These are phyloP conservation scores for Cairneyella variabilis DNA, from an alignment of 495 filamentous ascomycete genomes.

Conservation along the genomic window DNA sequence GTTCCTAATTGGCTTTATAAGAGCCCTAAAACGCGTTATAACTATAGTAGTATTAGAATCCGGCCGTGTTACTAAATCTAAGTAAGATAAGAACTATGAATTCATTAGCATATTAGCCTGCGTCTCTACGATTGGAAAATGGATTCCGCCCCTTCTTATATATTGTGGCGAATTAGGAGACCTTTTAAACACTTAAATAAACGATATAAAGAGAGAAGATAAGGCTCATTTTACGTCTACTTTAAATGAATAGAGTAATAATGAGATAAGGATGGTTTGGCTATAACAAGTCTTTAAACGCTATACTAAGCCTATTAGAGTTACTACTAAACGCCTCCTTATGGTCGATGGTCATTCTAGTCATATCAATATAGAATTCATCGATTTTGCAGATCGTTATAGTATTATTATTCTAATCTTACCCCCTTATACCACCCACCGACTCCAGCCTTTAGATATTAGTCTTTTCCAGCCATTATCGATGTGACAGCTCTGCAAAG, in stretches of 20 bases:
- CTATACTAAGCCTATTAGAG: background rate
- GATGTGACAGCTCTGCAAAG: no score
- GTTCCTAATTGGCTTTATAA: slow-evolving; percentile 16
- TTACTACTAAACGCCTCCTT: background rate
- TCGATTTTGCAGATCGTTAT: background rate
- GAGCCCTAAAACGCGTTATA: slow-evolving; percentile 27
- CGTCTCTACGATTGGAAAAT: no score
- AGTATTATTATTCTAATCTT: slow-evolving; percentile 14
- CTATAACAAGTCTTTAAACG: slow-evolving; percentile 5
- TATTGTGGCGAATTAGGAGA: slow-evolving; percentile 3
- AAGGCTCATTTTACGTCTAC: background rate
- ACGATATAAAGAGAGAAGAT: background rate
- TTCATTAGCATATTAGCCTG: no score
- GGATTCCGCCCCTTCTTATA: slow-evolving; percentile 10
- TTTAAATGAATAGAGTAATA: background rate
- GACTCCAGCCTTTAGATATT: slow-evolving; percentile 15
- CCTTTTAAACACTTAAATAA: background rate
- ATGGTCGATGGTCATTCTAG: slow-evolving; percentile 14
- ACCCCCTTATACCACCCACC: slow-evolving; percentile 13
- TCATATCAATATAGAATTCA: slow-evolving; percentile 19
- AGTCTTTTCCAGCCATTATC: slow-evolving; percentile 12
- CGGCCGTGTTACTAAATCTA: no score
- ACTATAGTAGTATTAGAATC: background rate
- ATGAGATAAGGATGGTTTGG: background rate
- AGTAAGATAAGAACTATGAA: no score